Percentiles rank a stretch among this genome's conserved stretches.
These are phyloP conservation scores for Phytophthora litchii DNA, from an alignment of 352 stramenopile genomes.

Conservation along the genomic window DNA sequence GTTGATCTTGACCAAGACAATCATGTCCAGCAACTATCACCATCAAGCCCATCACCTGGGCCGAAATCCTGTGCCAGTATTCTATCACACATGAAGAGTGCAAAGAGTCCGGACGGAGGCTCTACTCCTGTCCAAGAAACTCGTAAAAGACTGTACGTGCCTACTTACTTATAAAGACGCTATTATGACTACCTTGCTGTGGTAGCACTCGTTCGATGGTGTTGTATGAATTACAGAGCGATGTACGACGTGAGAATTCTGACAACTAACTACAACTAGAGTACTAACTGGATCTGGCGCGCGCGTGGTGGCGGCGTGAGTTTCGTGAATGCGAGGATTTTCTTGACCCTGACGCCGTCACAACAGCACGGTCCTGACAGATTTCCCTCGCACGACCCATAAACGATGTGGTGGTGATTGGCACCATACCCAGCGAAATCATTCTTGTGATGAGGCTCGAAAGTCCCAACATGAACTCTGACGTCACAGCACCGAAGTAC, in stretches of 20 bases:
- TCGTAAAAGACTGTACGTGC: slow-evolving; percentile 32
- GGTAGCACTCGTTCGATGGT: not conserved
- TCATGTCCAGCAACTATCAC: not conserved
- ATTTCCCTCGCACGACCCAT: slow-evolving; percentile 43
- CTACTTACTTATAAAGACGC: slow-evolving; percentile 26
- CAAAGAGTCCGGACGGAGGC: slow-evolving; percentile 4
- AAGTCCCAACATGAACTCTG: slow-evolving; percentile 57
- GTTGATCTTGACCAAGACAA: not conserved
- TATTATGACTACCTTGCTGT: slow-evolving; percentile 5
- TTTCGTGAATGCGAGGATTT: slow-evolving; percentile 29
- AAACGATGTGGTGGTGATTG: slow-evolving; percentile 74
- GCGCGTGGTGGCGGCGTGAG: slow-evolving; percentile 34
- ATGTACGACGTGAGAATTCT: slow-evolving; percentile 1
- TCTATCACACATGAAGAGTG: slow-evolving; percentile 25
- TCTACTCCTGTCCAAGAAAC: not conserved
- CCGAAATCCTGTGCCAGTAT: slow-evolving; percentile 18
- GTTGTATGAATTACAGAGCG: slow-evolving; percentile 11
- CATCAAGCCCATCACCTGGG: slow-evolving; percentile 7
- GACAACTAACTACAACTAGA: not conserved
- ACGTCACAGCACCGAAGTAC: slow-evolving; percentile 44
- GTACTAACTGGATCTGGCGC: slow-evolving; percentile 37
- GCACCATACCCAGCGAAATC: slow-evolving; percentile 76
- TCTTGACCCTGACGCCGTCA: slow-evolving; percentile 4
- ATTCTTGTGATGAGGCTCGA: slow-evolving; percentile 74
- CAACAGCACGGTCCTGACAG: slow-evolving; percentile 31